phyloP scores from a whole-genome alignment of 805 yeast genomes.

The Myxozyma neotropica region DNA sequence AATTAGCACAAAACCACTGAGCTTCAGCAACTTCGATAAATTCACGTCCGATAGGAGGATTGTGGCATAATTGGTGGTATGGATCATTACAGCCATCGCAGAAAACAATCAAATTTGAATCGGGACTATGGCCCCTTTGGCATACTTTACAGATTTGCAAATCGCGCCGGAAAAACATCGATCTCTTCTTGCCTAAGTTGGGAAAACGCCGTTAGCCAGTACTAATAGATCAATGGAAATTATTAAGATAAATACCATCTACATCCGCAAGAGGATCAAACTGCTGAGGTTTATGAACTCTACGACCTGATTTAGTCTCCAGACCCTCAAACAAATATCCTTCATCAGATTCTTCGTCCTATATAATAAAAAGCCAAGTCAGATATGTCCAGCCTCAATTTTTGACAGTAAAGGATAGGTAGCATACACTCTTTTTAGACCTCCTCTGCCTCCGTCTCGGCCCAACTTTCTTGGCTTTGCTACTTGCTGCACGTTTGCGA shows the following conservation, averaged over 20 bases:
- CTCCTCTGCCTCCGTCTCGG: conserved; percentile 2
- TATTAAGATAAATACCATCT: conserved; percentile 1
- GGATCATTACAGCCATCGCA: conserved; percentile 48
- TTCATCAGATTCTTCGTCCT: conserved; percentile 25
- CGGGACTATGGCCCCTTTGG: conserved; percentile 44
- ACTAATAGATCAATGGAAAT: not conserved
- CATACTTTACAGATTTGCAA: conserved; percentile 44
- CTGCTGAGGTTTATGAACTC: conserved; percentile 32
- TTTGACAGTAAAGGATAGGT: not conserved
- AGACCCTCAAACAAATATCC: conserved; percentile 33
- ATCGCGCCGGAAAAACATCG: conserved; percentile 21
- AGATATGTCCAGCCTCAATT: not conserved
- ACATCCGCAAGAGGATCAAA: conserved; percentile 26
- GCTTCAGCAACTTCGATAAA: conserved; percentile 47
- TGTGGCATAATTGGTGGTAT: conserved; percentile 47
- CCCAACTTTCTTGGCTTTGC: conserved; percentile 7
- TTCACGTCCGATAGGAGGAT: conserved; percentile 46
- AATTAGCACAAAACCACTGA: conserved; percentile 47
- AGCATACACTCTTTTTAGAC: conserved; percentile 11
- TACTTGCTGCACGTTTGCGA: conserved; percentile 1
- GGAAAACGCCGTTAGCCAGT: not conserved
- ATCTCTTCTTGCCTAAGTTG: conserved; percentile 5
- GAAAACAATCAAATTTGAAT: conserved; percentile 44
- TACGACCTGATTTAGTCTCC: conserved; percentile 34
- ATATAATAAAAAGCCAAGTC: not conserved